Conservation (phyloP, 495 filamentous ascomycete genomes). For the Lindgomyces ingoldianus region DNA sequence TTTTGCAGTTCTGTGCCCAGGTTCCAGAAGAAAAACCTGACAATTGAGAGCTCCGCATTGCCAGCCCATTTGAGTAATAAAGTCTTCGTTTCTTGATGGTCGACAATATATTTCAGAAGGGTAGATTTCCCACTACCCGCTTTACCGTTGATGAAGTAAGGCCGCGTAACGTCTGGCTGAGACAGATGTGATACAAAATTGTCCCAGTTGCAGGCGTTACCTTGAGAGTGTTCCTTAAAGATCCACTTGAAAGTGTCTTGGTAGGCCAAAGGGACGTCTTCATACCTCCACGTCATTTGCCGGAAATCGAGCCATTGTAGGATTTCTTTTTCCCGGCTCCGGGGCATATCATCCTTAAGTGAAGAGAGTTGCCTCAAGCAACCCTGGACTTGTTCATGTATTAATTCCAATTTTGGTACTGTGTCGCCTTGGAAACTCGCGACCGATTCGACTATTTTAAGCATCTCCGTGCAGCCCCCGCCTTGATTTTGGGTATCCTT, state of each 20-base stretch:
- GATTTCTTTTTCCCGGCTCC: not conserved
- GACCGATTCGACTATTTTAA: not conserved
- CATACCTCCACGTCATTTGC: slow-evolving; percentile 4
- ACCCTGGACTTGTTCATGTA: not conserved
- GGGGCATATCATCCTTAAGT: not conserved
- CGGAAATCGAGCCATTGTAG: slow-evolving; percentile 1
- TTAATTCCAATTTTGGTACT: not conserved
- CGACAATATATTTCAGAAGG: slow-evolving; percentile 19
- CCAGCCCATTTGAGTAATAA: not conserved
- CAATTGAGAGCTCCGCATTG: slow-evolving; percentile 33
- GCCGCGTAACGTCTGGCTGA: not conserved
- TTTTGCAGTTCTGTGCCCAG: slow-evolving; percentile 48
- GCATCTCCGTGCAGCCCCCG: not conserved
- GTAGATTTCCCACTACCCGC: slow-evolving; percentile 20
- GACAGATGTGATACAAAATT: not conserved
- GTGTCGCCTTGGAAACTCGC: not conserved
- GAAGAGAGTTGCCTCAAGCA: not conserved
- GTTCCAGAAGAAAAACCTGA: slow-evolving; percentile 50
- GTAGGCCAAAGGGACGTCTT: not conserved
- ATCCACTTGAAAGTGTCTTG: slow-evolving; percentile 7
- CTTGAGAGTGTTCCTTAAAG: not conserved
- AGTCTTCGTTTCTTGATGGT: not conserved
- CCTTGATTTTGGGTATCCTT: not conserved
- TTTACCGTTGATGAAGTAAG: slow-evolving; percentile 18
- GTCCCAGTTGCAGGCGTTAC: not conserved